Conservation (phyloP, 73 alveolate species). For the Paramecium pentaurelia region DNA sequence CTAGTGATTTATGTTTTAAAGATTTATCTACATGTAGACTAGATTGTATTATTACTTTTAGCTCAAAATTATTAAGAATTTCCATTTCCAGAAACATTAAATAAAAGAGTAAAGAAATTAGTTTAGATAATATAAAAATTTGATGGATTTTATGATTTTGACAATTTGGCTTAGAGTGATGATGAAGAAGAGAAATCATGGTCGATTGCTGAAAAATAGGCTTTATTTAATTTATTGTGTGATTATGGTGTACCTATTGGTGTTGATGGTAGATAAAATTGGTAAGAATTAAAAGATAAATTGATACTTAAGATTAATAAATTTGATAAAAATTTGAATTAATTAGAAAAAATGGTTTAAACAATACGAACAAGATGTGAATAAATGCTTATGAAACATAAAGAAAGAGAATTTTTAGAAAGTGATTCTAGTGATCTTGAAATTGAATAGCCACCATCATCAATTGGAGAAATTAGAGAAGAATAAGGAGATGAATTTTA, state of each 20-base stretch:
- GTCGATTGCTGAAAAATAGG: slow-evolving; percentile 83
- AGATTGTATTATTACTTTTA: neutral
- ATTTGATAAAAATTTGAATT: slow-evolving; percentile 49
- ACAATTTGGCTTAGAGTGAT: slow-evolving; percentile 68
- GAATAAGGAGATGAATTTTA: slow-evolving; percentile 86
- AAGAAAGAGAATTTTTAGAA: slow-evolving; percentile 47
- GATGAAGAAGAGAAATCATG: slow-evolving; percentile 86
- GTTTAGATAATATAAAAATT: slow-evolving; percentile 84
- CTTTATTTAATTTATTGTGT: slow-evolving; percentile 71
- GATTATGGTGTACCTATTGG: slow-evolving; percentile 93
- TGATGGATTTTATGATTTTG: slow-evolving; percentile 72
- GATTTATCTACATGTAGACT: slow-evolving; percentile 73
- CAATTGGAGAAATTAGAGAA: slow-evolving; percentile 53
- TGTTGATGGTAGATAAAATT: slow-evolving; percentile 91
- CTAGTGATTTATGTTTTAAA: slow-evolving; percentile 78
- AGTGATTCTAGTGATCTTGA: slow-evolving; percentile 34
- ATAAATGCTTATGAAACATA: slow-evolving; percentile 38
- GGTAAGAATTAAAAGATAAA: slow-evolving; percentile 80
- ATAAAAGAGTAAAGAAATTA: slow-evolving; percentile 92
- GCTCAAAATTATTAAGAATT: slow-evolving; percentile 78
- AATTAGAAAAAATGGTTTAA: slow-evolving; percentile 61
- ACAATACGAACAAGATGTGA: slow-evolving; percentile 58
- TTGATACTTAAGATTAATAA: slow-evolving; percentile 14
- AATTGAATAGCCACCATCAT: slow-evolving; percentile 25
- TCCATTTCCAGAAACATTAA: slow-evolving; percentile 96